Conservation (phyloP, 768 basidiomycete genomes). For the Rhodosporidiobolus sp. region DNA sequence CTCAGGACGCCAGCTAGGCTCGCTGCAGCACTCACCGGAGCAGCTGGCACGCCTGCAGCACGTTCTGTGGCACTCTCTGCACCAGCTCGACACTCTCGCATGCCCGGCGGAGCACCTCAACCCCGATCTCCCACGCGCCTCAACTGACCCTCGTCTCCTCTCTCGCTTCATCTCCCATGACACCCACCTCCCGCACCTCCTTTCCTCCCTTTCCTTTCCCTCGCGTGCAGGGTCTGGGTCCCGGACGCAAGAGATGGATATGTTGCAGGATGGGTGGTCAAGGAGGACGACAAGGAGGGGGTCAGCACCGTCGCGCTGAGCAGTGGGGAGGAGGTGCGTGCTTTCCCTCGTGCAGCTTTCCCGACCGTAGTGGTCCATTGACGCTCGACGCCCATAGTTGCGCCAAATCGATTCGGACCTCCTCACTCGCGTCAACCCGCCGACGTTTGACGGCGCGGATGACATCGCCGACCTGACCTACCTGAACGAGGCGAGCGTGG, state of each 20-base stretch:
- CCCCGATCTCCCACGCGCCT: background rate
- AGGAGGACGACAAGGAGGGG: conserved; percentile 67
- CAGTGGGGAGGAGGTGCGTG: conserved; percentile 28
- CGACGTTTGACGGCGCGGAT: conserved; percentile 81
- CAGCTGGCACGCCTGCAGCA: background rate
- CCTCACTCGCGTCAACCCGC: conserved; percentile 44
- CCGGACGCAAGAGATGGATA: conserved; percentile 90
- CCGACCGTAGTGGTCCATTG: too few species aligned
- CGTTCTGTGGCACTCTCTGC: background rate
- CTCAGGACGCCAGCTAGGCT: background rate
- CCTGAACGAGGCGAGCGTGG: conserved; percentile 96
- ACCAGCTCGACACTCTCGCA: background rate
- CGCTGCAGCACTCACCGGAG: background rate
- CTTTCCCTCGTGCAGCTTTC: too few species aligned
- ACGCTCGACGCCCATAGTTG: conserved; percentile 9
- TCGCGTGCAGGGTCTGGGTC: conserved; percentile 74
- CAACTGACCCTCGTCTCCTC: background rate
- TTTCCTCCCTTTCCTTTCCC: background rate
- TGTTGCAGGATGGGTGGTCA: conserved; percentile 87
- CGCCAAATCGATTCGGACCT: conserved; percentile 19
- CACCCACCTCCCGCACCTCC: background rate
- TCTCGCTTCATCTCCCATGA: background rate
- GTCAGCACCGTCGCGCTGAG: conserved; percentile 73
- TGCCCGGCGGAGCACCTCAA: background rate
- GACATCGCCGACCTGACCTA: conserved; percentile 98